A percentile compares a stretch with the other conserved stretches of the same genome.
Evolutionary conservation across 75 land plant genomes (phyloP).

Genomic region (Cryptomeria japonica): DNA sequence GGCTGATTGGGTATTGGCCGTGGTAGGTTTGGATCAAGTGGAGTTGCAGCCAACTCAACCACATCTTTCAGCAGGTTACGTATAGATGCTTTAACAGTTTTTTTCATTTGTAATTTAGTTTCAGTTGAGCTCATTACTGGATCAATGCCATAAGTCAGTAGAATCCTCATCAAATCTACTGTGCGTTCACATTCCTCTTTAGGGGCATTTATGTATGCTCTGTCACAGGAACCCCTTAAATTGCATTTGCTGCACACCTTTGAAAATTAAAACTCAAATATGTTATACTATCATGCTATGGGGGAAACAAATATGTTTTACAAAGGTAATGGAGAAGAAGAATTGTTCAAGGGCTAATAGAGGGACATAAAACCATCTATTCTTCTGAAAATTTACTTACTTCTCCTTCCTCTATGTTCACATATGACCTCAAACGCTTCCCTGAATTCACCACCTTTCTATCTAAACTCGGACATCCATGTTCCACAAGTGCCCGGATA

Average conservation of each 20-base stretch:
- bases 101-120: constrained; percentile 24
- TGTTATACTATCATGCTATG: constrained; percentile 5
- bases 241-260: constrained; percentile 88
- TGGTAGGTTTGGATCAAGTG: constrained; percentile 55
- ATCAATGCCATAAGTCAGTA: constrained; percentile 66
- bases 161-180: constrained; percentile 69
- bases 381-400: constrained; percentile 50
- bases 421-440: constrained; percentile 80
- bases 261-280: constrained; percentile 10
- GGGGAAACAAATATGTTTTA: neutral
- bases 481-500: constrained; percentile 44
- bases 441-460: constrained; percentile 90
- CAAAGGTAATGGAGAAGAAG: neutral
- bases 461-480: constrained; percentile 82
- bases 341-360: neutral
- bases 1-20: constrained; percentile 27
- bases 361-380: neutral
- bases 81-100: constrained; percentile 42
- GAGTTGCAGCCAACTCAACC: constrained; percentile 52
- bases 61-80: constrained; percentile 61
- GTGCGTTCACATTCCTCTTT: constrained; percentile 62
- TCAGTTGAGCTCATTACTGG: constrained; percentile 31
- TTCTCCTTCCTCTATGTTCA: constrained; percentile 68
- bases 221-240: constrained; percentile 72
- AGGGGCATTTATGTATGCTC: constrained; percentile 60